Evolutionary conservation across 805 yeast species (phyloP), one percentile per base, ranked within the genome.

Genomic region (Zygoascus tannicola): DNA sequence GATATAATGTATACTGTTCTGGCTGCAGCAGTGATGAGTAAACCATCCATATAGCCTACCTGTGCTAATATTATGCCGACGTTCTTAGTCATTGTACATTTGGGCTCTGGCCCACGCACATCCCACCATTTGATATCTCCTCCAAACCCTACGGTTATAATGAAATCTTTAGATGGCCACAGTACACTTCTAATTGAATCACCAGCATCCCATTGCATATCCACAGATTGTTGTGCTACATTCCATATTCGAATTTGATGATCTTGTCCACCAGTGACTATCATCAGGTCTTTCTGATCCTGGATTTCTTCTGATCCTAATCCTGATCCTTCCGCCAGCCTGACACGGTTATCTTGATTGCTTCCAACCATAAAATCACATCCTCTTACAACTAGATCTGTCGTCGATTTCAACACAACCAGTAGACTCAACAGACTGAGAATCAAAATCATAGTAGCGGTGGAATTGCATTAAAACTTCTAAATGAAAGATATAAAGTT

Each of bases 41-140:
- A 40, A 4, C 49, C 53, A 20, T 49, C 42, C 8, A 49, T 52
- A 21, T 44, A 43, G 37, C 52, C 60, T 28, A 59, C 52, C 43
- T 57, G 60, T 34, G 53, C 55, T 18, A 47, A 22, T 45, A 15
- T 41, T 35, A 42, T 23, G 28, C 39, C 39, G 41, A 23, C 39
- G 38, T 40, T 12, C 37, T 42, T 14, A 38, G 35, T 14, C 43
- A 22, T 43, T 32, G 16, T 38, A 41, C 18, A 28, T 32, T 14
- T 38, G 14, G 41, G 46, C 3, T 23, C 43, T 7, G 41, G 43
- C 5, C n/a, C 47, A 4, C 57, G 43, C 7, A 55, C 35, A 35
- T 52, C 57, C 61, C 60, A 58, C 62, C 62, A 59, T 14, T 39
- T 44, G n/a, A 59, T 38, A 16, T 40, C 38, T 30, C 56, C 57